Evolutionary conservation across 441 rosid species (phyloP).

Genomic region (Capsella rubella): DNA sequence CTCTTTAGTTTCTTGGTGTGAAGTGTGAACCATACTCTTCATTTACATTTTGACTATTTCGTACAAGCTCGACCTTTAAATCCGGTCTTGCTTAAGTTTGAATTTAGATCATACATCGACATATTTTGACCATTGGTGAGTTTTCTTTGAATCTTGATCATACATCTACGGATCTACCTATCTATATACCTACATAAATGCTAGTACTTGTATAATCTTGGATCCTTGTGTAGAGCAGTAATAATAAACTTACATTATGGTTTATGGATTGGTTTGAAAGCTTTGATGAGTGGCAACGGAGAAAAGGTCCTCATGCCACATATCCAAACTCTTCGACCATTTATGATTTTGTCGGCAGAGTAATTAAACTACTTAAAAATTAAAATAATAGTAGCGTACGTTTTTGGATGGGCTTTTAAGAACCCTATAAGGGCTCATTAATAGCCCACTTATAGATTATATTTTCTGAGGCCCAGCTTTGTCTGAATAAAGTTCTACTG

Average conservation of each 20-base stretch:
- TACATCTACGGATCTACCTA: no score
- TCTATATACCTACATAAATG: no score
- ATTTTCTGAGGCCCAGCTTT: not conserved
- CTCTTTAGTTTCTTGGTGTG: not conserved
- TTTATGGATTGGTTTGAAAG: not conserved
- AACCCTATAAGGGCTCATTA: not conserved
- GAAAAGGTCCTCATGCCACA: constrained; percentile 10
- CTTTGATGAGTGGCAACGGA: constrained; percentile 31
- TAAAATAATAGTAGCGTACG: not conserved
- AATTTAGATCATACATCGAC: not conserved
- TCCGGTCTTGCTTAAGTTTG: not conserved
- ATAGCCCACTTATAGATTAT: not conserved
- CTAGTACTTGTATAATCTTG: not conserved
- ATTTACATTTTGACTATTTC: not conserved
- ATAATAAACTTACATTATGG: not conserved
- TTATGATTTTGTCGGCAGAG: constrained; percentile 34
- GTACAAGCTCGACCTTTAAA: not conserved
- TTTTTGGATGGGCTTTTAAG: not conserved
- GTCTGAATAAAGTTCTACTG: not conserved
- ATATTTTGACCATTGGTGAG: not conserved
- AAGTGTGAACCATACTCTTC: not conserved
- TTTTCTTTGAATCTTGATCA: not conserved
- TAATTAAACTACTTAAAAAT: not conserved
- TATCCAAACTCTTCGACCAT: not conserved
- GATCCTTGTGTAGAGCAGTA: not conserved